Evolutionary conservation across 306 rosid genomes (phyloP).

Genomic region (Leucaena leucocephala): DNA sequence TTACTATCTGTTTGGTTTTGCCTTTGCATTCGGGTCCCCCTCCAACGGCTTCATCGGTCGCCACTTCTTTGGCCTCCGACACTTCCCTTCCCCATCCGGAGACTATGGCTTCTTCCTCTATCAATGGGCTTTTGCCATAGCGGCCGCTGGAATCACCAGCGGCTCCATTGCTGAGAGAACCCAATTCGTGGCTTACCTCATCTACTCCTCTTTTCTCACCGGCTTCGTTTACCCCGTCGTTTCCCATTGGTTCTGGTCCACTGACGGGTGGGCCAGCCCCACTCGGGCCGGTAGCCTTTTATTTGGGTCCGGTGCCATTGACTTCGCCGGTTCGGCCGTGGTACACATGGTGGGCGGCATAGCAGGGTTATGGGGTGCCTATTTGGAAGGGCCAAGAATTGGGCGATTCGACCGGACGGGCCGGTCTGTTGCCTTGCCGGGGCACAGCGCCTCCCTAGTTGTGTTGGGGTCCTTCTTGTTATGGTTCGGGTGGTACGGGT

Average conservation of each 20-base stretch:
- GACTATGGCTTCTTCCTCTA: constrained; percentile 79
- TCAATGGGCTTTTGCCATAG: constrained; percentile 94
- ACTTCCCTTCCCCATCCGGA: constrained; percentile 35
- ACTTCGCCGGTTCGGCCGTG: constrained; percentile 74
- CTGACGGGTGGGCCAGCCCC: constrained; percentile 77
- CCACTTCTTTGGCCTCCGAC: constrained; percentile 67
- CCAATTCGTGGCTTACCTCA: constrained; percentile 73
- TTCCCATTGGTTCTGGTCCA: constrained; percentile 85
- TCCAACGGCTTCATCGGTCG: constrained; percentile 81
- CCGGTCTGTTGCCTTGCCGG: constrained; percentile 61
- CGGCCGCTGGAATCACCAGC: constrained; percentile 76
- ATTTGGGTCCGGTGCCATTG: constrained; percentile 63
- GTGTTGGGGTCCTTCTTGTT: constrained; percentile 73
- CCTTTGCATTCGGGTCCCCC: constrained; percentile 76
- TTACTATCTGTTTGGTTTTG: constrained; percentile 79
- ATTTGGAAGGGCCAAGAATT: constrained; percentile 79
- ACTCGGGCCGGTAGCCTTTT: constrained; percentile 22
- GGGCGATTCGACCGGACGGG: constrained; percentile 71
- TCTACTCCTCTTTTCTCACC: constrained; percentile 73
- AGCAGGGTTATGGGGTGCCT: constrained; percentile 80
- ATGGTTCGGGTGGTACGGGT: constrained; percentile 94
- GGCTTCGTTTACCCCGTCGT: constrained; percentile 77
- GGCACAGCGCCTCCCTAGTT: constrained; percentile 71
- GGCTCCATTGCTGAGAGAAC: constrained; percentile 92
- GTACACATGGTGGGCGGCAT: constrained; percentile 88